These are phyloP conservation scores for Diaporthe destruens DNA, from an alignment of 2,329 filamentous ascomycete genomes.

Conservation along the genomic window DNA sequence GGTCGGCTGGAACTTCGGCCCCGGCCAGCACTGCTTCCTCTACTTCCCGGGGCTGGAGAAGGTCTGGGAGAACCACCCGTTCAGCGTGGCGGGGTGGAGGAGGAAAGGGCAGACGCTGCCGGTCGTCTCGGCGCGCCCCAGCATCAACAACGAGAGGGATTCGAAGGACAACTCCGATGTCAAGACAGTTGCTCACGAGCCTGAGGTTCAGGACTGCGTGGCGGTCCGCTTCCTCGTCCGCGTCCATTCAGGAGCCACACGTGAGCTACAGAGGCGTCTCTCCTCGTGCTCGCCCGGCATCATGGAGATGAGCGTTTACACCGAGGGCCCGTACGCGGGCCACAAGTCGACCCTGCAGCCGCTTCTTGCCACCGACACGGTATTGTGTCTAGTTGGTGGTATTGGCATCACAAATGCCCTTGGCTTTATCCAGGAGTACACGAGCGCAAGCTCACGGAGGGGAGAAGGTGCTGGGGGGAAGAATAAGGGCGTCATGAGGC, in stretches of 20 bases:
- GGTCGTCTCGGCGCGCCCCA: neutral
- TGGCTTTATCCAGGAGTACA: slow-evolving; percentile 5
- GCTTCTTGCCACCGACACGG: slow-evolving; percentile 11
- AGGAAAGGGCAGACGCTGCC: slow-evolving; percentile 20
- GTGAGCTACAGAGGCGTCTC: slow-evolving; percentile 3
- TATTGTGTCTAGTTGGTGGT: neutral
- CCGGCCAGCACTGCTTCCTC: slow-evolving; percentile 7
- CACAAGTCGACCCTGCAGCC: slow-evolving; percentile 6
- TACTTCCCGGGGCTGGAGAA: slow-evolving; percentile 48
- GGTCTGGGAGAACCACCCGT: slow-evolving; percentile 65
- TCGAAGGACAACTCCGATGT: neutral
- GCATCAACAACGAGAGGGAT: neutral
- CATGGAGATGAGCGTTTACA: slow-evolving; percentile 30
- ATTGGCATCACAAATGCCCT: slow-evolving; percentile 17
- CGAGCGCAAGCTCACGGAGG: neutral
- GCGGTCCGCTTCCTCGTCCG: slow-evolving; percentile 23
- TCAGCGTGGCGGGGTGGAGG: slow-evolving; percentile 55
- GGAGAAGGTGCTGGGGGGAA: neutral
- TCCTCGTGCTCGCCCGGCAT: neutral
- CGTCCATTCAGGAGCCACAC: neutral
- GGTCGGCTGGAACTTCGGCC: slow-evolving; percentile 21
- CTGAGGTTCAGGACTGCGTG: slow-evolving; percentile 22
- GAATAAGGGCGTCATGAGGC: neutral
- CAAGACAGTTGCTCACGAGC: neutral
- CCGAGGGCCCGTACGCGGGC: slow-evolving; percentile 12